Evolutionary conservation across 768 basidiomycete species (phyloP), one percentile per base, ranked within the genome.

Genomic region (Phaffia tasmanica): DNA sequence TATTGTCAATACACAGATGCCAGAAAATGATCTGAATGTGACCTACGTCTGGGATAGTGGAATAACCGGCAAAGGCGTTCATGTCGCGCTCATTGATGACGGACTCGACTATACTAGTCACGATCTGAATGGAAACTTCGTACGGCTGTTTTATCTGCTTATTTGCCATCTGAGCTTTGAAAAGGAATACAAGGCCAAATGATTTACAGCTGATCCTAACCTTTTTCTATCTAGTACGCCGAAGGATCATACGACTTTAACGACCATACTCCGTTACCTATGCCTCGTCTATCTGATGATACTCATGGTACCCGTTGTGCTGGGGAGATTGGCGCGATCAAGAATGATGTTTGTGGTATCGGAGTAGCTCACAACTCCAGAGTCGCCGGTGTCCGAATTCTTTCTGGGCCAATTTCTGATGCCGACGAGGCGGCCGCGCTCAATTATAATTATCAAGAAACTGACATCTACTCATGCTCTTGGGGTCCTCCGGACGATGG

Each of bases 401-500:
- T 99, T 54, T 94, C 91, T 1, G 93, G 89, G 0, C 85, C 89
- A 25, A 95, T 99, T 70, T 85, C 91, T 1, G 95, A 99, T 75
- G 84, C 86, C 29, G 95, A 99, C 75, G 95, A 99, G 77, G 92
- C 95, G 0, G 84, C 89, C 3, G 85, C 93, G 9, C 83, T 99
- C 65, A 99, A 99, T 77, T 95, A 86, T 75, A 90, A 86, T 15
- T 98, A 84, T 76, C 86, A 95, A 70, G 85, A 89, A 71, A 90
- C 87, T 60, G 88, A 87, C 29, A 90, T 91, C 72, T 98, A 89
- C 77, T 91, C 88, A 69, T 99, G 95, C 76, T 91, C 88, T 64
- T 99, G 95, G 95, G 95, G 95, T 6, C 95, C 95, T 11, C 88
- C 93, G 0, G 94, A 99, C 75, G 88, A 95, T 72, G 94, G 94